Percentiles rank a stretch among this genome's conserved stretches.
phyloP scores from a whole-genome alignment of 176 grass and related monocot genomes.

The Alopecurus myosuroides region DNA sequence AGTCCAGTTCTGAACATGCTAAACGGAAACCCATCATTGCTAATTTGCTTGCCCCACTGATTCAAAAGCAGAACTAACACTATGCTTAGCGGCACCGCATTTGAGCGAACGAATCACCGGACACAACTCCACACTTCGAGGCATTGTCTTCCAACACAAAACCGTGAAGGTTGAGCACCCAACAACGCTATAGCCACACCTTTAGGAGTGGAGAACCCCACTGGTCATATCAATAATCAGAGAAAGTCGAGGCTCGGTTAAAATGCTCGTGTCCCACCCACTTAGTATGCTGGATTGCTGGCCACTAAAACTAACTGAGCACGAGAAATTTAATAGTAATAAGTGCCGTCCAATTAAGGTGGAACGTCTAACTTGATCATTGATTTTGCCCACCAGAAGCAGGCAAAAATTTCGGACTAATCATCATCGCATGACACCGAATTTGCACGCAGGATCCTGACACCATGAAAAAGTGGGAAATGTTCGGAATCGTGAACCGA shows the following conservation, averaged over 20 bases:
- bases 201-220: neutral
- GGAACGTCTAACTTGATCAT: neutral
- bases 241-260: neutral
- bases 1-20: neutral
- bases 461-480: neutral
- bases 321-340: neutral
- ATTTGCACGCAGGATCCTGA: too few relatives aligned
- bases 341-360: neutral
- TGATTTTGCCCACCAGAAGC: neutral
- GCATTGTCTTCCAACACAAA: neutral
- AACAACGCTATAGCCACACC: neutral
- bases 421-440: neutral
- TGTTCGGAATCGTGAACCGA: neutral
- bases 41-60: neutral
- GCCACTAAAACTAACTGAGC: neutral
- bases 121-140: neutral
- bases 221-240: neutral
- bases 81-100: neutral
- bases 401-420: neutral
- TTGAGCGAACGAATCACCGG: neutral
- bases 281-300: neutral
- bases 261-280: neutral
- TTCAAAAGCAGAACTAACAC: neutral
- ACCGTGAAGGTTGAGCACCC: neutral
- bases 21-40: neutral